Percentiles rank a stretch among this genome's conserved stretches.
Evolutionary conservation across 768 basidiomycete genomes (phyloP).

Genomic region (Tylopilus subfusipes): DNA sequence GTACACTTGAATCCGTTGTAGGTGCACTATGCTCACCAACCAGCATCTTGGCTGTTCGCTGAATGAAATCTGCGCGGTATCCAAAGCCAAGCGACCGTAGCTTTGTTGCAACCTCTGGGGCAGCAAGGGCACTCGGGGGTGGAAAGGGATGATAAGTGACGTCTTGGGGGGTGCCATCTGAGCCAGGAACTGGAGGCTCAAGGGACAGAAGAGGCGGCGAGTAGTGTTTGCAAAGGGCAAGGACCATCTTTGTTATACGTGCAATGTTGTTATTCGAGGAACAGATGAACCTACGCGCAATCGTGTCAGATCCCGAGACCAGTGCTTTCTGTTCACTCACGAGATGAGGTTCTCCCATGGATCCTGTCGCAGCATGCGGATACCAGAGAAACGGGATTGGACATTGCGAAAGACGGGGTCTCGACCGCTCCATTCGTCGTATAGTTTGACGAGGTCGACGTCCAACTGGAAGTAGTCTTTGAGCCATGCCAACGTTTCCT

Average conservation of each 20-base stretch:
- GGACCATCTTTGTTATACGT: slow-evolving; percentile 92
- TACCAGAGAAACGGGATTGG: slow-evolving; percentile 68
- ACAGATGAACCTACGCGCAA: slow-evolving; percentile 78
- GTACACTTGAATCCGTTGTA: background rate
- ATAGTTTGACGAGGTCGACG: slow-evolving; percentile 65
- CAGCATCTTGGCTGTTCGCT: slow-evolving; percentile 77
- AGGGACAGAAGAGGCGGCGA: slow-evolving; percentile 64
- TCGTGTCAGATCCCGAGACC: slow-evolving; percentile 9
- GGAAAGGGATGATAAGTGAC: slow-evolving; percentile 80
- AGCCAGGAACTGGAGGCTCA: slow-evolving; percentile 26
- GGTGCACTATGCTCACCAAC: slow-evolving; percentile 47
- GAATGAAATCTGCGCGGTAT: slow-evolving; percentile 90
- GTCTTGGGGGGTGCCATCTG: slow-evolving; percentile 33
- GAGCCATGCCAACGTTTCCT: slow-evolving; percentile 72
- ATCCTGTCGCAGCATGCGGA: slow-evolving; percentile 86
- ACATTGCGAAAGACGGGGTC: slow-evolving; percentile 75
- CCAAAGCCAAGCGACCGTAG: slow-evolving; percentile 90
- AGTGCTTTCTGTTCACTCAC: slow-evolving; percentile 46
- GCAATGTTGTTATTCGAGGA: slow-evolving; percentile 96
- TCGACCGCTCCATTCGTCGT: slow-evolving; percentile 66
- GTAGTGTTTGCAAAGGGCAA: slow-evolving; percentile 72
- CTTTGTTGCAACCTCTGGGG: slow-evolving; percentile 51
- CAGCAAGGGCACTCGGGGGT: slow-evolving; percentile 61
- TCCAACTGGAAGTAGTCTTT: slow-evolving; percentile 88
- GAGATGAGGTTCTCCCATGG: slow-evolving; percentile 95